These are phyloP conservation scores for Ensete ventricosum DNA, from an alignment of 176 grass and related monocot species.

Conservation along the genomic window DNA sequence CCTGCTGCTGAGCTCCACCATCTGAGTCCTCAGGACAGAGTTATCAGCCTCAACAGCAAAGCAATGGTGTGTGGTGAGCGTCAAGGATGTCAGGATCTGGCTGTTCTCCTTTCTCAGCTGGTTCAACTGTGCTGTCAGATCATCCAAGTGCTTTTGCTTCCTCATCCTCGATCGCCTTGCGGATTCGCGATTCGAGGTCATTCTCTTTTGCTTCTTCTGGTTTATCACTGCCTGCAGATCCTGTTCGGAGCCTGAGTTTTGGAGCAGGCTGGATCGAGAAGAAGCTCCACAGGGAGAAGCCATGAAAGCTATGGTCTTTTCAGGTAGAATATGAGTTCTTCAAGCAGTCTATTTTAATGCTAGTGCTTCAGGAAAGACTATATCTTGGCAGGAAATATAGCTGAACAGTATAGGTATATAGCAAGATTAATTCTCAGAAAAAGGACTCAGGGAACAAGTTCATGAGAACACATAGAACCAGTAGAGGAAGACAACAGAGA, in stretches of 20 bases:
- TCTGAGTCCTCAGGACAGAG: slow-evolving; percentile 57
- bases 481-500: slow-evolving; percentile 96
- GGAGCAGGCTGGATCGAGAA: slow-evolving; percentile 12
- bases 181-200: slow-evolving; percentile 75
- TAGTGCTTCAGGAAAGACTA: background rate
- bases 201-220: slow-evolving; percentile 51
- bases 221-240: slow-evolving; percentile 36
- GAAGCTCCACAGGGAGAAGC: slow-evolving; percentile 52
- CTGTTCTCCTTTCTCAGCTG: slow-evolving; percentile 39
- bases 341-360: background rate
- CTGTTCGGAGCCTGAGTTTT: slow-evolving; percentile 15
- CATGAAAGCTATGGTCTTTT: slow-evolving; percentile 7
- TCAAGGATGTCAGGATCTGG: slow-evolving; percentile 23
- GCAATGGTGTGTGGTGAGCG: slow-evolving; percentile 30
- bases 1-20: slow-evolving; percentile 49
- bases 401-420: background rate
- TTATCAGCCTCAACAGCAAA: slow-evolving; percentile 46
- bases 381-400: background rate
- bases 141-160: slow-evolving; percentile 66
- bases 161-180: slow-evolving; percentile 58
- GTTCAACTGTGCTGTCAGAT: slow-evolving; percentile 42
- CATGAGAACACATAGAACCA: slow-evolving; percentile 99
- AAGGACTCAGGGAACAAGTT: background rate
- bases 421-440: too few species aligned
- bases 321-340: too few species aligned